phyloP scores from a whole-genome alignment of 305 asterid genomes.

The Fraxinus albicans region DNA sequence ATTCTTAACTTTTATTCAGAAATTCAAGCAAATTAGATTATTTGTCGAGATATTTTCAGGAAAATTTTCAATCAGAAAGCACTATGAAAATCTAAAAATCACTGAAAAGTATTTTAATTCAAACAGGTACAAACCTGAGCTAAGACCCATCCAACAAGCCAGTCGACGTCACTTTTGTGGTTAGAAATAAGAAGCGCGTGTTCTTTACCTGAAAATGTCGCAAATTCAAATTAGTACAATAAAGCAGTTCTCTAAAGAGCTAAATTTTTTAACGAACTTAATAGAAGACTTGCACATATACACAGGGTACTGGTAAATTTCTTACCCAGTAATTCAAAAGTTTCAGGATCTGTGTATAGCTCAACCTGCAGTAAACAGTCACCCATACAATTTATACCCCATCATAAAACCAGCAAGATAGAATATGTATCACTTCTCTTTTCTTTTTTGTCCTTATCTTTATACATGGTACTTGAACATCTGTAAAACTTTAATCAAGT shows the following conservation, averaged over 20 bases:
- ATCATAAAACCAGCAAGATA: not conserved
- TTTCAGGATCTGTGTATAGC: conserved; percentile 58
- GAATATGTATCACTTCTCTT: not conserved
- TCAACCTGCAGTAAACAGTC: conserved; percentile 52
- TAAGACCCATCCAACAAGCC: conserved; percentile 84
- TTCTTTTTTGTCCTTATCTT: not conserved
- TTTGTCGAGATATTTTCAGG: not conserved
- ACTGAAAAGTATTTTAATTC: conserved; percentile 6
- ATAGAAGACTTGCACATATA: not conserved
- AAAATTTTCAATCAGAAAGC: conserved; percentile 3
- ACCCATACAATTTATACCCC: conserved; percentile 14
- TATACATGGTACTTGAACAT: conserved; percentile 2
- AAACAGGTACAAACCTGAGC: conserved; percentile 60
- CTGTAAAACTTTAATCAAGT: not conserved
- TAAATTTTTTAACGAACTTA: not conserved
- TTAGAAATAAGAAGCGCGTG: conserved; percentile 68
- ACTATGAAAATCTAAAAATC: not conserved
- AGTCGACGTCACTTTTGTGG: conserved; percentile 77
- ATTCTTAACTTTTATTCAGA: conserved; percentile 3
- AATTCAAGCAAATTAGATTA: conserved; percentile 4
- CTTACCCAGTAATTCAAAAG: conserved; percentile 65
- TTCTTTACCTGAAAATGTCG: conserved; percentile 63
- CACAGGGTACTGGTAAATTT: conserved; percentile 13
- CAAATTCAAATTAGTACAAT: not conserved
- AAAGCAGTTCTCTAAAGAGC: not conserved